A percentile compares a stretch with the other conserved stretches of the same genome.
These are phyloP conservation scores for Xylaria sp. DNA, from an alignment of 2,329 filamentous ascomycete species.

Conservation along the genomic window DNA sequence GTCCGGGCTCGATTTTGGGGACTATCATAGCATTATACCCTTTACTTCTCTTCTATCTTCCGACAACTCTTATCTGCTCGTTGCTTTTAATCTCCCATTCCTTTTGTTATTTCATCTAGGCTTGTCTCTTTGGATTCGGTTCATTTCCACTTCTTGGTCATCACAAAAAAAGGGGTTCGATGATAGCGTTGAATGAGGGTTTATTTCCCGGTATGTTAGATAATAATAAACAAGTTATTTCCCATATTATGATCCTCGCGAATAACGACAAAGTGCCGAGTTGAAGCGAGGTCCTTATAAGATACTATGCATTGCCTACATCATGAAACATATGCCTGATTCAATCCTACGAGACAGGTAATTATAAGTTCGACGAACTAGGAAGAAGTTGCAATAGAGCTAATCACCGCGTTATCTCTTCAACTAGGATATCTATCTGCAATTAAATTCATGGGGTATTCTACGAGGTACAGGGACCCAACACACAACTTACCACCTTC, in stretches of 20 bases:
- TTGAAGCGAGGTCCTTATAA: no score
- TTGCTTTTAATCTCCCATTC: not conserved
- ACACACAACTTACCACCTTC: no score
- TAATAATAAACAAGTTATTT: constrained; percentile 10
- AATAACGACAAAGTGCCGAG: not conserved
- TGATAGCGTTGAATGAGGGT: not conserved
- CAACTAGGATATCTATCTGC: no score
- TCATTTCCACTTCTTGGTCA: constrained; percentile 1
- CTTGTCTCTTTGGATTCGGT: not conserved
- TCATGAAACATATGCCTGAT: no score
- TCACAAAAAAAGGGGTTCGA: constrained; percentile 9
- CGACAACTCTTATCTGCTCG: not conserved
- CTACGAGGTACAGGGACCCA: no score
- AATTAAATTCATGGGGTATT: no score
- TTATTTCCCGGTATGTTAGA: constrained; percentile 19
- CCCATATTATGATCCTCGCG: not conserved
- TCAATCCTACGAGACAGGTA: no score
- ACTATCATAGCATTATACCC: constrained; percentile 40
- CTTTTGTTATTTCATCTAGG: not conserved
- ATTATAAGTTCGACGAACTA: no score
- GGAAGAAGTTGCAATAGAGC: no score
- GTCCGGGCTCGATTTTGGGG: constrained; percentile 10
- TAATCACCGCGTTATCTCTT: no score
- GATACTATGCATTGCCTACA: no score
- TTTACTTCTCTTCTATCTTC: constrained; percentile 25